Evolutionary conservation across 176 grass and related monocot genomes (phyloP), one percentile per base, ranked within the genome.

Genomic region (Carex pumila): DNA sequence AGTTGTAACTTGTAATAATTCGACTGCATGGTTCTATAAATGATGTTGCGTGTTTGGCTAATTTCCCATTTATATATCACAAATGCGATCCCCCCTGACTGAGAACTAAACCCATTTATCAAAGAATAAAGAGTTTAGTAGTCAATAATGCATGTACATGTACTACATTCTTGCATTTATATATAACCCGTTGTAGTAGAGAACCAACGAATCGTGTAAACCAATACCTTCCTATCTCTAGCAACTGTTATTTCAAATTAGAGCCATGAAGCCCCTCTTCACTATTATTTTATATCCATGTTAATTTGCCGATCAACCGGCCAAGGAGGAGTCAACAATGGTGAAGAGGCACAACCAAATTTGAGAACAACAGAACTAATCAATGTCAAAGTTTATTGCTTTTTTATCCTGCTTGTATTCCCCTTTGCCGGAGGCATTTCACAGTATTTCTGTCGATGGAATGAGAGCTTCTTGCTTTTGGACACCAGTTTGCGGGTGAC

Each of bases 401-500:
- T 97, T 19, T 69, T 92, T 5, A 97, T 97, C 81, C 88, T 97
- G 18, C 83, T 97, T 3, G 88, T 90, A 12, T 71, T 84, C 92
- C 94, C 94, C 69, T 97, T 94, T 87, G 12, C 65, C 3, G 88
- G 75, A 67, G 94, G 94, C 50, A 79, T 97, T 11, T 97, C 91
- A 1, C 94, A 90, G 34, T 94, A 97, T 89, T 97, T 97, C 69
- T 92, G 84, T 81, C 88, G 94, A 6, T 97, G 91, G 94, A 97
- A 89, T 67, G 92, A 97, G 88, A 84, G 83, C 74, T 94, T 97
- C 88, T 76, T 97, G 4, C 75, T 97, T 1, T 66, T 97, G 17
- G 90, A 92, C 25, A 97, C 90, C 92, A 97, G 89, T 97, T 97
- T 87, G 94, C 94, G 47, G 94, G 83, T 7, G 94, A 92, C 57